Conservation (phyloP, 345 rosid species). For the Salix caprea region DNA sequence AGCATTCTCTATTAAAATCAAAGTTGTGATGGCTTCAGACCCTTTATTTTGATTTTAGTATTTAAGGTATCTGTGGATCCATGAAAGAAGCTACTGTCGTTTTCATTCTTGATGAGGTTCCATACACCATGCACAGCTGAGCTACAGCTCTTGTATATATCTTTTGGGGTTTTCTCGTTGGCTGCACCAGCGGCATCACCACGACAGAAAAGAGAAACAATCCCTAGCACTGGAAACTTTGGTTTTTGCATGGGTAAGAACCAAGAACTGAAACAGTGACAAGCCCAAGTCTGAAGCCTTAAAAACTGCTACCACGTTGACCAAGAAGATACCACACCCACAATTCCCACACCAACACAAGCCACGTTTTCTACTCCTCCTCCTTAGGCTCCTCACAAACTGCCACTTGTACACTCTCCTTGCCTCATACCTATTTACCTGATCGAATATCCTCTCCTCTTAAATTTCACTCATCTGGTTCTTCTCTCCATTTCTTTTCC, state of each 20-base stretch:
- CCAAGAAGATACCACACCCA: not conserved
- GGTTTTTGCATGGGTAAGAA: not conserved
- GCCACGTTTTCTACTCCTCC: constrained; percentile 6
- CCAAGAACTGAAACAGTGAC: not conserved
- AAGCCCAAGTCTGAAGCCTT: not conserved
- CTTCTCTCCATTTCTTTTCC: not conserved
- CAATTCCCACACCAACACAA: not conserved
- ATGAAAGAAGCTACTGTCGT: too few relatives aligned
- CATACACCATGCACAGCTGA: not conserved
- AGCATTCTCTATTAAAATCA: too few relatives aligned
- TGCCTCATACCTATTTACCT: not conserved
- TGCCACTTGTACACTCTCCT: constrained; percentile 22
- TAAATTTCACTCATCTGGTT: not conserved
- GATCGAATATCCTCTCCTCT: not conserved
- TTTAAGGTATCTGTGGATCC: too few relatives aligned
- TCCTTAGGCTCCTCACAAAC: not conserved
- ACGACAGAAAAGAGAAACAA: not conserved
- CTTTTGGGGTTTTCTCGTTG: not conserved
- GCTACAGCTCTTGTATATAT: not conserved
- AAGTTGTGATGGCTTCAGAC: too few relatives aligned
- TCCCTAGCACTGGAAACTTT: not conserved
- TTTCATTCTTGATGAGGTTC: too few relatives aligned
- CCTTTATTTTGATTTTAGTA: too few relatives aligned
- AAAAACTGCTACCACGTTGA: not conserved
- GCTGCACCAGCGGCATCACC: not conserved